These are phyloP conservation scores for Paxillus ammoniavirescens DNA, from an alignment of 768 basidiomycete species.

Conservation along the genomic window DNA sequence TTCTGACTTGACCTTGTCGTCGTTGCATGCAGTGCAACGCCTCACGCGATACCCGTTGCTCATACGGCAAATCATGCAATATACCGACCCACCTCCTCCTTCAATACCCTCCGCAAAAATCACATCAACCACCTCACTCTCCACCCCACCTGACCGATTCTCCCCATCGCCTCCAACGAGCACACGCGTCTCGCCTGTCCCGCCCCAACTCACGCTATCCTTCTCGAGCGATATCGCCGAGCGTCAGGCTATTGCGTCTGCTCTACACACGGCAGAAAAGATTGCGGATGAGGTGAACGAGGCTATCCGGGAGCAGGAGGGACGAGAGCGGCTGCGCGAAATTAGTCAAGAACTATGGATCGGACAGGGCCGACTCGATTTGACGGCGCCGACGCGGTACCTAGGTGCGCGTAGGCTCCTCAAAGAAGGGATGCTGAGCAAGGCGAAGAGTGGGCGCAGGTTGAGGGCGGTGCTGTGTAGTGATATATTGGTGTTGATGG, in stretches of 20 bases:
- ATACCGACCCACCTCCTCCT: slow-evolving; percentile 57
- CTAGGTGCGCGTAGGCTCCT: slow-evolving; percentile 80
- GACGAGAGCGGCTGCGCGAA: slow-evolving; percentile 65
- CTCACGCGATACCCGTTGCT: slow-evolving; percentile 92
- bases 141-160: background rate
- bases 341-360: slow-evolving; percentile 86
- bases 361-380: slow-evolving; percentile 81
- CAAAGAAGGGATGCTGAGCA: slow-evolving; percentile 74
- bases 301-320: slow-evolving; percentile 81
- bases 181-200: background rate
- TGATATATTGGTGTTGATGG: slow-evolving; percentile 86
- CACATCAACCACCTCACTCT: background rate
- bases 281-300: slow-evolving; percentile 87
- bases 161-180: background rate
- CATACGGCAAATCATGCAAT: slow-evolving; percentile 79
- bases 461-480: slow-evolving; percentile 81
- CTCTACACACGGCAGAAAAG: slow-evolving; percentile 64
- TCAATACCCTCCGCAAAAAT: background rate
- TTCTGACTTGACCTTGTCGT: background rate
- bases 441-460: slow-evolving; percentile 82
- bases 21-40: slow-evolving; percentile 71
- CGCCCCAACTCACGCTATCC: background rate
- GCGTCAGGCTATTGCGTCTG: slow-evolving; percentile 47
- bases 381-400: slow-evolving; percentile 85
- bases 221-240: slow-evolving; percentile 41